Evolutionary conservation across 2,329 filamentous ascomycete genomes (phyloP).

Genomic region (Trichophyton simii): DNA sequence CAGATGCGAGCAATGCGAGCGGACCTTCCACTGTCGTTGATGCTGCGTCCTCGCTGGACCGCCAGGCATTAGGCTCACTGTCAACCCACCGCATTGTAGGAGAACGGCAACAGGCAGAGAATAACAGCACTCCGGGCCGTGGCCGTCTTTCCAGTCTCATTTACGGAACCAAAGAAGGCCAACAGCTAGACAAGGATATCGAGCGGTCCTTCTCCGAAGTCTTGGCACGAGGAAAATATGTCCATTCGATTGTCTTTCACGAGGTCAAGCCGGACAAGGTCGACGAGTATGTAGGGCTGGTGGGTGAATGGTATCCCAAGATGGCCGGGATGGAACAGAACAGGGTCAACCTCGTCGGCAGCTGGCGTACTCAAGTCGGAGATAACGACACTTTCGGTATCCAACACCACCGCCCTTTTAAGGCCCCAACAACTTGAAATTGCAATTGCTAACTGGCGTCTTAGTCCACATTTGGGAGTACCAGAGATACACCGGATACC

Average conservation of each 20-base stretch:
- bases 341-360: conserved; percentile 90
- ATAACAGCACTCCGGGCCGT: conserved; percentile 45
- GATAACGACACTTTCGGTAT: conserved; percentile 93
- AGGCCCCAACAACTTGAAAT: not conserved
- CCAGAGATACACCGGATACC: conserved; percentile 91
- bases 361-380: conserved; percentile 95
- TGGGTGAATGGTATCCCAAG: conserved; percentile 82
- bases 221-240: conserved; percentile 89
- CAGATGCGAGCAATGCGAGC: conserved; percentile 35
- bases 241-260: conserved; percentile 95
- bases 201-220: conserved; percentile 94
- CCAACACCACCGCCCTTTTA: conserved; percentile 17
- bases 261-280: conserved; percentile 91
- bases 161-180: conserved; percentile 91
- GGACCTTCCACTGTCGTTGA: conserved; percentile 25
- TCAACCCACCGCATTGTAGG: conserved; percentile 39
- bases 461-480: conserved; percentile 99
- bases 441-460: conserved; percentile 5
- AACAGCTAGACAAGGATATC: conserved; percentile 88
- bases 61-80: conserved; percentile 49
- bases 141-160: conserved; percentile 74
- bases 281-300: conserved; percentile 82
- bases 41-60: conserved; percentile 29
- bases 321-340: conserved; percentile 78
- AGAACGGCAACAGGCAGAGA: conserved; percentile 41